Evolutionary conservation across 805 yeast species (phyloP), one percentile per base, ranked within the genome.

Genomic region (Candida sonorensis): DNA sequence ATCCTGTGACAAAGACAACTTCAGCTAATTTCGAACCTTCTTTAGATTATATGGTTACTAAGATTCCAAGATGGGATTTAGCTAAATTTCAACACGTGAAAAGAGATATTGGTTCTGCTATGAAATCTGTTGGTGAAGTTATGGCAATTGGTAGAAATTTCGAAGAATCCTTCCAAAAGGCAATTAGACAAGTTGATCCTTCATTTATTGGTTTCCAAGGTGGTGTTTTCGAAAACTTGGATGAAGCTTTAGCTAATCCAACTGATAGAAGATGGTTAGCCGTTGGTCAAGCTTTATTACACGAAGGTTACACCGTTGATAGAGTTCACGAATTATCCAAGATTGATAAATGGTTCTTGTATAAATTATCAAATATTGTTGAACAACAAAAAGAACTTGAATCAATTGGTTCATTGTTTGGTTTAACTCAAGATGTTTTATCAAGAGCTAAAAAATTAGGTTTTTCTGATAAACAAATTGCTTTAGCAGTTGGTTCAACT

Each of bases 51-150:
- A 84, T 87, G 59, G 98, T 90, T 43, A 94, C 86, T 33, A 90
- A 90, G 74, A 92, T 90, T 61, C 98, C 98, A 61, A 77, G 97
- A 67, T 90, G 98, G 98, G 98, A 90, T 65, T 74, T 90, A 65
- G 83, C 84, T 69, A 90, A 90, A 65, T 90, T 90, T 90, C 40
- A 75, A 95, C 58, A 97, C 90, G 23, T 82, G 94, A 14, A 79
- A 84, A 32, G 70, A 78, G 57, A 74, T 90, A 48, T 81, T 92
- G 8, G 26, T 23, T 87, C 97, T 2, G 77, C 95, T 19, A 90
- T 90, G 98, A 90, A 90, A 66, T 87, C 97, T 41, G 97, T 90
- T 45, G 98, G 98, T 69, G 98, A 90, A 62, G 97, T 92, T 33
- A 90, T 90, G 98, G 75, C 90, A 46, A 85, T 90, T 53, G 98